phyloP scores from a whole-genome alignment of 1,284 basidiomycete species.

The Farysia itapuensis region DNA sequence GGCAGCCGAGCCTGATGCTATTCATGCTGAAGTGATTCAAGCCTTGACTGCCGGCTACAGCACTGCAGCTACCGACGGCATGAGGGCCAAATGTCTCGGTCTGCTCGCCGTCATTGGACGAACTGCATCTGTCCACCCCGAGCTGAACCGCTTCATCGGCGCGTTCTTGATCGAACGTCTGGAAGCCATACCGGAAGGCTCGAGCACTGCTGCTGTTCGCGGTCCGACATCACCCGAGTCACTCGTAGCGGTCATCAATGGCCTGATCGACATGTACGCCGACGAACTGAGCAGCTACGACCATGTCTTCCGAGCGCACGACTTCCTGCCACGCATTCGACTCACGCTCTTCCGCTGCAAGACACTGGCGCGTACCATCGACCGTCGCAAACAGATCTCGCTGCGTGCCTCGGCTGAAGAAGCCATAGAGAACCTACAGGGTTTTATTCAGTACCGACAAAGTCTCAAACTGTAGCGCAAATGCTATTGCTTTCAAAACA shows the following conservation, averaged over 20 bases:
- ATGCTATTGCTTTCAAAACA: too few species aligned
- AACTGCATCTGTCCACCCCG: not conserved
- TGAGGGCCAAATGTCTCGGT: constrained; percentile 47
- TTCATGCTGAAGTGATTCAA: constrained; percentile 12
- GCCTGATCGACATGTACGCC: constrained; percentile 89
- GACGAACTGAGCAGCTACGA: constrained; percentile 85
- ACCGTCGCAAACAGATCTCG: constrained; percentile 62
- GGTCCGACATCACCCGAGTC: constrained; percentile 67
- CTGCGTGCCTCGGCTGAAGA: constrained; percentile 63
- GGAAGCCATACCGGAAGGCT: constrained; percentile 18
- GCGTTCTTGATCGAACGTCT: constrained; percentile 29
- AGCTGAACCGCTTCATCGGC: constrained; percentile 23
- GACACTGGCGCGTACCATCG: constrained; percentile 56
- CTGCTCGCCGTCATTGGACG: constrained; percentile 40
- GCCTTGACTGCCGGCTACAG: constrained; percentile 39
- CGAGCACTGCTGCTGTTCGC: not conserved
- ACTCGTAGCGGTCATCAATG: constrained; percentile 78
- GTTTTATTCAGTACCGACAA: constrained; percentile 80
- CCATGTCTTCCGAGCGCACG: constrained; percentile 67
- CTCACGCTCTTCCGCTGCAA: constrained; percentile 20
- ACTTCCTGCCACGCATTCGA: constrained; percentile 3
- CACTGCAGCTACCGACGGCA: constrained; percentile 25
- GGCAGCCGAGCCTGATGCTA: constrained; percentile 2
- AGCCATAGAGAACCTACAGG: constrained; percentile 74
- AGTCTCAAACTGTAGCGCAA: constrained; percentile 7